Evolutionary conservation across 305 asterid genomes (phyloP).

Genomic region (Fraxinus platypoda): DNA sequence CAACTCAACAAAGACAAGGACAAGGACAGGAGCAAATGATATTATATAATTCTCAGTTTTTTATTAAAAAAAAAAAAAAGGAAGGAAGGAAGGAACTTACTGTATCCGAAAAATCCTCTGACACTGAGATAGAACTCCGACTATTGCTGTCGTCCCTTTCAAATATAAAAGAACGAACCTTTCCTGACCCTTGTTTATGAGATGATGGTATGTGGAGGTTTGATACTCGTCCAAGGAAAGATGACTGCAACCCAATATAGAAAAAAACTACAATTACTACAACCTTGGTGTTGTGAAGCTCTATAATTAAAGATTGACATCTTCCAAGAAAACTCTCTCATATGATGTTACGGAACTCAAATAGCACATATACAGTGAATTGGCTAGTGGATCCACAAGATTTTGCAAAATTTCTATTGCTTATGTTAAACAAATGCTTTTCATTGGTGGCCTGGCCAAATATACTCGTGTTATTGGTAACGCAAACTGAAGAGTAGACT

Average conservation of each 20-base stretch:
- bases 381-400: background rate
- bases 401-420: constrained; percentile 11
- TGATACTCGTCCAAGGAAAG: constrained; percentile 74
- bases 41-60: background rate
- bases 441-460: background rate
- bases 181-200: constrained; percentile 60
- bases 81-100: constrained; percentile 52
- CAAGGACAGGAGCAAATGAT: background rate
- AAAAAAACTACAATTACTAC: constrained; percentile 7
- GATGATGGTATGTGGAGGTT: constrained; percentile 54
- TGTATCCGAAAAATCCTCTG: constrained; percentile 61
- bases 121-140: constrained; percentile 60
- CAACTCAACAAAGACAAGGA: background rate
- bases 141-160: constrained; percentile 90
- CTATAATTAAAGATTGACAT: background rate
- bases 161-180: constrained; percentile 71
- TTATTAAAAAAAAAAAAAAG: constrained; percentile 17
- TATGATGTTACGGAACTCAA: background rate
- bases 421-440: background rate
- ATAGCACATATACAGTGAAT: background rate
- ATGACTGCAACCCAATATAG: constrained; percentile 53
- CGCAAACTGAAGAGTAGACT: background rate
- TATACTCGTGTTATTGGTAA: background rate
- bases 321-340: background rate
- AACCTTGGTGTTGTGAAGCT: background rate